Conservation (phyloP, 768 basidiomycete genomes). For the Lactarius sp. region DNA sequence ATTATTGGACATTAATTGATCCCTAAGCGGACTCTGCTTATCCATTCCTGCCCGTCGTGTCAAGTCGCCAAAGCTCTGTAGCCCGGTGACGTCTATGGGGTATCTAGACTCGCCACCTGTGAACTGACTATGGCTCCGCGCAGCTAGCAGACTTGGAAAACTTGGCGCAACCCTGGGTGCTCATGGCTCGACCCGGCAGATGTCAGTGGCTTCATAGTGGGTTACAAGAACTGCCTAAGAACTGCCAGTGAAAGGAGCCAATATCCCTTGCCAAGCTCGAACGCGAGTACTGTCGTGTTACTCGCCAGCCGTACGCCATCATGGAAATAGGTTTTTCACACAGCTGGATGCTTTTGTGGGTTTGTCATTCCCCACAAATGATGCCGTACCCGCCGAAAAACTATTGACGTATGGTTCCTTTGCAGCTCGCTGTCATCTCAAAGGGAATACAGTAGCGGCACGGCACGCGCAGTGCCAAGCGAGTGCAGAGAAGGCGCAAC, state of each 20-base stretch:
- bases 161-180: constrained; percentile 85
- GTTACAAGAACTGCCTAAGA: constrained; percentile 54
- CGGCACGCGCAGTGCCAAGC: constrained; percentile 82
- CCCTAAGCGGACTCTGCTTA: too few relatives aligned
- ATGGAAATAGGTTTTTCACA: constrained; percentile 71
- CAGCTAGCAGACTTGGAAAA: constrained; percentile 88
- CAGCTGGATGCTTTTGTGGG: constrained; percentile 84
- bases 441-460: constrained; percentile 93
- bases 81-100: too few relatives aligned
- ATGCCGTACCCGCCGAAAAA: constrained; percentile 16
- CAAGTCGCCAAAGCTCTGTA: too few relatives aligned
- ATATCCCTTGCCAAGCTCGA: constrained; percentile 69
- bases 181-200: constrained; percentile 45
- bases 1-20: too few relatives aligned
- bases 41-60: too few relatives aligned
- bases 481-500: constrained; percentile 71
- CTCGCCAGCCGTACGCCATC: constrained; percentile 67
- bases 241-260: constrained; percentile 47
- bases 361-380: constrained; percentile 33
- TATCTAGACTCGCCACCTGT: too few relatives aligned
- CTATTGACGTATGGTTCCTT: constrained; percentile 18
- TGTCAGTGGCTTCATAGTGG: constrained; percentile 31
- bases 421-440: constrained; percentile 69
- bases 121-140: not conserved
- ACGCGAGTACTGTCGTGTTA: constrained; percentile 70